These are phyloP conservation scores for Coffea canephora DNA, from an alignment of 257 asterid genomes.

Conservation along the genomic window DNA sequence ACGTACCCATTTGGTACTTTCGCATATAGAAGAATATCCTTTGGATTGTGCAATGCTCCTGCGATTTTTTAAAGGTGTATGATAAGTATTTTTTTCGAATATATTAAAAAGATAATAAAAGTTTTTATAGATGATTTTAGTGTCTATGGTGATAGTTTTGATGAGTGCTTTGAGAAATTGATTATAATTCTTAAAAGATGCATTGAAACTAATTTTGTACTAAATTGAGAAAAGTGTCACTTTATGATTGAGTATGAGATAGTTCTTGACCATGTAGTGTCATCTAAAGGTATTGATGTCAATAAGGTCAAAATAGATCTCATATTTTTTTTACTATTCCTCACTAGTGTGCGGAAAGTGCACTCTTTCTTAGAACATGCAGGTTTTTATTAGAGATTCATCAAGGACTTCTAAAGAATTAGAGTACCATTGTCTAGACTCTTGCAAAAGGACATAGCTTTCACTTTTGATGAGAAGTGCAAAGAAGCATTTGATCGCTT, in stretches of 20 bases:
- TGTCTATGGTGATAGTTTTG: not conserved
- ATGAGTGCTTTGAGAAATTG: no score
- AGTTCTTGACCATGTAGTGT: not conserved
- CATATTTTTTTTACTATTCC: not conserved
- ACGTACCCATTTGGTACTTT: no score
- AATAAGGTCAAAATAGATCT: not conserved
- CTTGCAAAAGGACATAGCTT: not conserved
- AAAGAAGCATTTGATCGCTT: not conserved
- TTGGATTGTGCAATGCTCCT: no score
- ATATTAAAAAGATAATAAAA: not conserved
- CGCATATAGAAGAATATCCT: no score
- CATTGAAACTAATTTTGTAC: no score
- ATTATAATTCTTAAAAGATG: no score
- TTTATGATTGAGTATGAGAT: not conserved
- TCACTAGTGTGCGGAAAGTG: not conserved
- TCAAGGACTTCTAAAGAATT: slow-evolving; percentile 1
- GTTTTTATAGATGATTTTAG: not conserved
- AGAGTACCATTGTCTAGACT: not conserved
- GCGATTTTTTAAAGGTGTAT: not conserved
- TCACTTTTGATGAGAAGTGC: not conserved
- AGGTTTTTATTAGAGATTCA: no score
- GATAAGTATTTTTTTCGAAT: not conserved
- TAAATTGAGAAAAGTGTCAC: no score
- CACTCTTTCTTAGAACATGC: not conserved
- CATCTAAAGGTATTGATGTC: not conserved